phyloP scores from a whole-genome alignment of 345 rosid species.

The Euphorbia lathyris region DNA sequence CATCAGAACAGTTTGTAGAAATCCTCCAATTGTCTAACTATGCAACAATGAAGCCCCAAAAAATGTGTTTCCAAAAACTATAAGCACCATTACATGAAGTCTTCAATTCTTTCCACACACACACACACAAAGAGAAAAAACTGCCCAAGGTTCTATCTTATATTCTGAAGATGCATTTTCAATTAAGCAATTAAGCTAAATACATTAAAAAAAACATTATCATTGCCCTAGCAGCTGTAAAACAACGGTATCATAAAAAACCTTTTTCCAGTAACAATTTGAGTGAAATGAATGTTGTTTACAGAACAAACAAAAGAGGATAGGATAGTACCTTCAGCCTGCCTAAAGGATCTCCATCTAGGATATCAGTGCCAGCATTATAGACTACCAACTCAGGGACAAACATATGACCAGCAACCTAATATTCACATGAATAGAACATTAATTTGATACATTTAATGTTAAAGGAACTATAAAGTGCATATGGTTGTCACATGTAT shows the following conservation, averaged over 20 bases:
- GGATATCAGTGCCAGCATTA: constrained; percentile 97
- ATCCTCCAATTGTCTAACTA: neutral
- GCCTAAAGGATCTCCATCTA: constrained; percentile 96
- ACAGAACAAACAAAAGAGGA: neutral
- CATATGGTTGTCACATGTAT: neutral
- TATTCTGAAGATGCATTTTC: neutral
- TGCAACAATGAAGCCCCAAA: neutral
- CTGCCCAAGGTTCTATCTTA: neutral
- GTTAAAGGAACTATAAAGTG: neutral
- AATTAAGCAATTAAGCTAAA: neutral
- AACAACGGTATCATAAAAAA: neutral
- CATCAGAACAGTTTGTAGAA: neutral
- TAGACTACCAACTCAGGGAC: constrained; percentile 74
- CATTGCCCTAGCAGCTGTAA: neutral
- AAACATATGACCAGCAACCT: constrained; percentile 69
- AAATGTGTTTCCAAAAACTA: too few species aligned
- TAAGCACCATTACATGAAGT: too few species aligned
- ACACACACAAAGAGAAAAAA: too few species aligned
- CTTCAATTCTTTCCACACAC: neutral
- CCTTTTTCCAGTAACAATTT: neutral
- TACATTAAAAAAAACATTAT: neutral
- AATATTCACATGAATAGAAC: constrained; percentile 19
- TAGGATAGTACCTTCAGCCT: constrained; percentile 52
- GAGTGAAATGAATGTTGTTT: neutral
- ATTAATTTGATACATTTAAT: constrained; percentile 2